Conservation (phyloP, 345 rosid genomes). For the Populus davidiana region DNA sequence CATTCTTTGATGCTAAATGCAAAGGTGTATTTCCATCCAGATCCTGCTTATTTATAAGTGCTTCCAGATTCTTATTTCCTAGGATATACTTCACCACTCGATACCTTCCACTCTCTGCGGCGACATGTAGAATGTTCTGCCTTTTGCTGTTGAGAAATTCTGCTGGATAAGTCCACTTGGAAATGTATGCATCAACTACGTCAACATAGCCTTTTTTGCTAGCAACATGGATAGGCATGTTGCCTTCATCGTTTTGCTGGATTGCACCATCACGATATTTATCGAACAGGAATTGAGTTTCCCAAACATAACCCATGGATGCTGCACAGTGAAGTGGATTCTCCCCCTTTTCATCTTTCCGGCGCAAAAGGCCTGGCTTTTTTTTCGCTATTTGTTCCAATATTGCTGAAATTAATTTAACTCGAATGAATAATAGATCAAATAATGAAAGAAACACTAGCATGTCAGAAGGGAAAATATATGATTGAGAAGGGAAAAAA, state of each 20-base stretch:
- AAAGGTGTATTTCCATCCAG: constrained; percentile 7
- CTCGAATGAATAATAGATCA: neutral
- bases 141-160: neutral
- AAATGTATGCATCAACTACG: neutral
- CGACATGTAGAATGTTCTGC: constrained; percentile 11
- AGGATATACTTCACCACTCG: neutral
- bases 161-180: neutral
- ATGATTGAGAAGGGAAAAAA: too few species aligned
- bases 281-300: neutral
- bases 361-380: neutral
- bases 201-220: neutral
- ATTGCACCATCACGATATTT: neutral
- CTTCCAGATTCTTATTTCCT: neutral
- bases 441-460: neutral
- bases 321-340: constrained; percentile 3
- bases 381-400: neutral
- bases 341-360: neutral
- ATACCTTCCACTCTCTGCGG: neutral
- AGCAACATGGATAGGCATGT: constrained; percentile 1
- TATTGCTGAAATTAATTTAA: neutral
- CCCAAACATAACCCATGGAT: neutral
- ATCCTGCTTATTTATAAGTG: neutral
- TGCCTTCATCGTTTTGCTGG: neutral
- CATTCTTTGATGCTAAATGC: constrained; percentile 5
- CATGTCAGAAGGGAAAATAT: neutral